Percentiles rank a stretch among this genome's conserved stretches.
These are phyloP conservation scores for Croton setiger DNA, from an alignment of 441 rosid genomes.

Conservation along the genomic window DNA sequence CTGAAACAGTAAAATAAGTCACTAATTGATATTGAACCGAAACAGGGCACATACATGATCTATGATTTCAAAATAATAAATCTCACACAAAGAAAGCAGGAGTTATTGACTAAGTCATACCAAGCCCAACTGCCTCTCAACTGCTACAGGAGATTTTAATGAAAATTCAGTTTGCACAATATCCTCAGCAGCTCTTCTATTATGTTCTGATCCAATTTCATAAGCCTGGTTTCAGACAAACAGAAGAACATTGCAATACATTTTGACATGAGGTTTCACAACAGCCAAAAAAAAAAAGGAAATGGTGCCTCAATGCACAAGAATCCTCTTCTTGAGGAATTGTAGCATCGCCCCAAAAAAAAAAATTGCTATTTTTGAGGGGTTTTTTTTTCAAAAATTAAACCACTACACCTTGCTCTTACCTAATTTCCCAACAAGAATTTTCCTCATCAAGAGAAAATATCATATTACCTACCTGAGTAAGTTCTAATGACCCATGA, in stretches of 20 bases:
- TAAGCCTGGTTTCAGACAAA: constrained; percentile 24
- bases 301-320: background rate
- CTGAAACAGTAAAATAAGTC: constrained; percentile 27
- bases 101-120: constrained; percentile 23
- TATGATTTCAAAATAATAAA: background rate
- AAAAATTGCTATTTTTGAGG: background rate
- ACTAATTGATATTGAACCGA: constrained; percentile 1
- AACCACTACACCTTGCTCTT: background rate
- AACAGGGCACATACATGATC: background rate
- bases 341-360: background rate
- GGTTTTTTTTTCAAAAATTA: background rate
- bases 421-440: background rate
- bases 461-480: constrained; percentile 27
- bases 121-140: constrained; percentile 24
- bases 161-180: constrained; percentile 18
- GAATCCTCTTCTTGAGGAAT: background rate
- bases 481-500: constrained; percentile 22
- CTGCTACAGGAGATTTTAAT: constrained; percentile 21
- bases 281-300: constrained; percentile 4
- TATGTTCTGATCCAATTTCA: constrained; percentile 21
- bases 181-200: constrained; percentile 18
- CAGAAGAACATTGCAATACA: constrained; percentile 7
- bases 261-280: constrained; percentile 3
- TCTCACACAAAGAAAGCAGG: background rate
- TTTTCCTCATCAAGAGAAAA: background rate